phyloP scores from a whole-genome alignment of 23 red algal genomes.

The Cyanidium caldarium region DNA sequence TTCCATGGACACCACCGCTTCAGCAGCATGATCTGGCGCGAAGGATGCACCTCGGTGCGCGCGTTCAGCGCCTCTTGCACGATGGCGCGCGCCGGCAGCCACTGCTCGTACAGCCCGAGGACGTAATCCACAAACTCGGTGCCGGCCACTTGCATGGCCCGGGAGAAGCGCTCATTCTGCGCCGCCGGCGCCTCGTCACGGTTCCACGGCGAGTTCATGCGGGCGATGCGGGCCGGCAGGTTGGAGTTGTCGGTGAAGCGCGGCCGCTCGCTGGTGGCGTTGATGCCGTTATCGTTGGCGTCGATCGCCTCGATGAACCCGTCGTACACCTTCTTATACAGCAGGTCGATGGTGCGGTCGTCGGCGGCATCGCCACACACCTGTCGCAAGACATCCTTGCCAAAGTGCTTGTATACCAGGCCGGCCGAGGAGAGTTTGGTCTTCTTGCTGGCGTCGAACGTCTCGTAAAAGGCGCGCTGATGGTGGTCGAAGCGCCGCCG shows the following conservation, averaged over 20 bases:
- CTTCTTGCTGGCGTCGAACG: slow-evolving; percentile 18
- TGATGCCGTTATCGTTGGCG: slow-evolving; percentile 84
- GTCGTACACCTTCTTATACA: slow-evolving; percentile 69
- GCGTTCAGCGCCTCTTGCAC: slow-evolving; percentile 25
- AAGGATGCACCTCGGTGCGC: slow-evolving; percentile 14
- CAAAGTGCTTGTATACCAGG: slow-evolving; percentile 96
- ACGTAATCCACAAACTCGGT: slow-evolving; percentile 70
- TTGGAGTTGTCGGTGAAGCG: slow-evolving; percentile 39
- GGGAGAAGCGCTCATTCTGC: slow-evolving; percentile 38
- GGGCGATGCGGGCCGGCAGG: slow-evolving; percentile 48
- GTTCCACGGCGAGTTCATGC: slow-evolving; percentile 75
- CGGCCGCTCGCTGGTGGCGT: slow-evolving; percentile 31
- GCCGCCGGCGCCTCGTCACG: slow-evolving; percentile 27
- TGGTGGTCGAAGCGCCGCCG: slow-evolving; percentile 74
- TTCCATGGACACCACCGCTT: slow-evolving; percentile 86
- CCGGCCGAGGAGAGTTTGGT: slow-evolving; percentile 80
- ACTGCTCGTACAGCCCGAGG: slow-evolving; percentile 18
- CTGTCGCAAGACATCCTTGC: slow-evolving; percentile 32
- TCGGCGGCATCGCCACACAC: slow-evolving; percentile 10
- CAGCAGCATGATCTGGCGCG: slow-evolving; percentile 43
- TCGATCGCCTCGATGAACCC: slow-evolving; percentile 86
- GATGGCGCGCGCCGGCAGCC: slow-evolving; percentile 75
- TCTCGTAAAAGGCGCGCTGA: slow-evolving; percentile 60
- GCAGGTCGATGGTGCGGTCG: slow-evolving; percentile 3
- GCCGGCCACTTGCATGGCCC: slow-evolving; percentile 48